Conservation (phyloP, 306 rosid species). For the Sicyos edulis region DNA sequence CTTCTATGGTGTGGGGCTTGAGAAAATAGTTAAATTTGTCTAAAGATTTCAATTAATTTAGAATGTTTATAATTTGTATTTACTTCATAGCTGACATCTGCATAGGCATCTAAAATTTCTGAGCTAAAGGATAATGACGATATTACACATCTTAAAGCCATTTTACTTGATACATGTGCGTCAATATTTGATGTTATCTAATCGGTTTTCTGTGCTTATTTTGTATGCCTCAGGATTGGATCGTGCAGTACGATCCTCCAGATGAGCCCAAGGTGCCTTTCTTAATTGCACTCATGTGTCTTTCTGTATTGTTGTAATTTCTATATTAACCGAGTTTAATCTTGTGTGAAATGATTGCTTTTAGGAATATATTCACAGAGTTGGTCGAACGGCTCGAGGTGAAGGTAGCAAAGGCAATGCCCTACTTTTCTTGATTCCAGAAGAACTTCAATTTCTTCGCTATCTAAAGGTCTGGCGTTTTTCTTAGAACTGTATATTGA, state of each 20-base stretch:
- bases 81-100: background rate
- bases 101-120: background rate
- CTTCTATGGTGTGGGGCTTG: background rate
- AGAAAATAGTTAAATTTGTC: background rate
- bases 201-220: background rate
- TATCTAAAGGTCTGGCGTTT: conserved; percentile 58
- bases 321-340: background rate
- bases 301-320: conserved; percentile 14
- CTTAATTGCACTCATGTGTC: background rate
- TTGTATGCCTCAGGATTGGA: conserved; percentile 75
- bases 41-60: background rate
- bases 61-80: background rate
- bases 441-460: conserved; percentile 69
- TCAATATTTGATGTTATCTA: background rate
- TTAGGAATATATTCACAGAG: conserved; percentile 95
- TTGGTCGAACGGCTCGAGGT: conserved; percentile 99
- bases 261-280: conserved; percentile 82
- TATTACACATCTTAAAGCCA: background rate
- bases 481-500: background rate
- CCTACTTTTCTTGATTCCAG: conserved; percentile 72
- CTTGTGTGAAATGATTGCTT: conserved; percentile 23
- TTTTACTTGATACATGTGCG: background rate
- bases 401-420: conserved; percentile 91
- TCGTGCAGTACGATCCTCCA: conserved; percentile 98
- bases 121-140: background rate